Evolutionary conservation across 2,329 filamentous ascomycete species (phyloP).

Genomic region (Beauveria australis): DNA sequence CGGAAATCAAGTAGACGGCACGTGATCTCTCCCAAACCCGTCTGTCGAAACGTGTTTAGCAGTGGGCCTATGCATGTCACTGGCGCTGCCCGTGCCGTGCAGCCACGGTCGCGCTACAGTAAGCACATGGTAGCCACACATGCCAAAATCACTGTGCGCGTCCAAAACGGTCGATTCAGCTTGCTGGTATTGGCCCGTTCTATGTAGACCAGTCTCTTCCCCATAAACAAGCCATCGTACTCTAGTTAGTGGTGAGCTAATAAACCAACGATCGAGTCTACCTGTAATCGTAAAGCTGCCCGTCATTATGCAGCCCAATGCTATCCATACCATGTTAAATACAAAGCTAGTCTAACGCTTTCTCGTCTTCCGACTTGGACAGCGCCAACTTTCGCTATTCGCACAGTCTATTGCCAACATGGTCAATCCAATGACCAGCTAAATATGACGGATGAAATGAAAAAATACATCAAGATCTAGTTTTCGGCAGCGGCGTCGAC

Average conservation of each 20-base stretch:
- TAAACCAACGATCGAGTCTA: neutral
- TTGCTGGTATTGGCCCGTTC: neutral
- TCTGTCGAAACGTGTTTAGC: neutral
- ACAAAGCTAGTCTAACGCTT: neutral
- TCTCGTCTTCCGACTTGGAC: neutral
- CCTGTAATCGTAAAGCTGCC: neutral
- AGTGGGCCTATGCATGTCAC: slow-evolving; percentile 4
- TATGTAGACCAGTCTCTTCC: neutral
- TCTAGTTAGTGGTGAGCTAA: neutral
- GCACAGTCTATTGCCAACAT: neutral
- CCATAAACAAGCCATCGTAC: neutral
- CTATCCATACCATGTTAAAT: neutral
- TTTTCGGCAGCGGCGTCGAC: slow-evolving; percentile 42
- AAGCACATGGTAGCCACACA: too few species aligned
- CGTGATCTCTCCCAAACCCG: neutral
- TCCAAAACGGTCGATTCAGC: neutral
- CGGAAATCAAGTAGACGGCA: neutral
- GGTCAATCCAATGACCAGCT: neutral
- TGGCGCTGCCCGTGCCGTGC: neutral
- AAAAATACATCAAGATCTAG: neutral
- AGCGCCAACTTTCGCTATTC: neutral
- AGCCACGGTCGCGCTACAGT: neutral
- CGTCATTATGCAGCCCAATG: neutral
- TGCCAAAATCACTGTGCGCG: neutral
- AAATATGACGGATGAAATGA: neutral